Conservation (phyloP, 495 filamentous ascomycete species). For the Peziza echinospora region DNA sequence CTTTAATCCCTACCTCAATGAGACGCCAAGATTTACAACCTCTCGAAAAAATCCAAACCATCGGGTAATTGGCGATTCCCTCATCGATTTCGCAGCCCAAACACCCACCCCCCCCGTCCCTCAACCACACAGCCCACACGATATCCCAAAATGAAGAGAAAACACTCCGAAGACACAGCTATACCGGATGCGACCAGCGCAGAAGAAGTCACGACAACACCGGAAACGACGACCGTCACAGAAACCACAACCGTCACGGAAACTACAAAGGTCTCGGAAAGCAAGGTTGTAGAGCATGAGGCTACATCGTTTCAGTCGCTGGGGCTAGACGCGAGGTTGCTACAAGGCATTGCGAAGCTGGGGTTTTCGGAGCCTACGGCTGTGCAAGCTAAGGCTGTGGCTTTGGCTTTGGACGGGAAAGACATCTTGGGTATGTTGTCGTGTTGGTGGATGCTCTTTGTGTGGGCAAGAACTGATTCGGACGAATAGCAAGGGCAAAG, state of each 20-base stretch:
- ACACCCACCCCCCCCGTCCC: background rate
- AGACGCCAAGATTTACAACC: background rate
- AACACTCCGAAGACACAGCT: conserved; percentile 4
- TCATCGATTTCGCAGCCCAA: too few species aligned
- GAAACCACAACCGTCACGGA: too few species aligned
- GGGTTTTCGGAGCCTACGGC: conserved; percentile 65
- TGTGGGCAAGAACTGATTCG: conserved; percentile 4
- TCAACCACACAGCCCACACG: background rate
- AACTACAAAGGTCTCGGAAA: too few species aligned
- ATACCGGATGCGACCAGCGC: background rate
- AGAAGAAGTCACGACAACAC: conserved; percentile 5
- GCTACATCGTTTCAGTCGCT: conserved; percentile 34
- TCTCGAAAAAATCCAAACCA: background rate
- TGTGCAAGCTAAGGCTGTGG: conserved; percentile 73
- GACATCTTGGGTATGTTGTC: conserved; percentile 50
- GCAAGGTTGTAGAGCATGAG: too few species aligned
- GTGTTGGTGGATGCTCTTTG: too few species aligned
- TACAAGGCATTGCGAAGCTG: conserved; percentile 67
- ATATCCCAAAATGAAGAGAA: conserved; percentile 13
- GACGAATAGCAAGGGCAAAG: conserved; percentile 46
- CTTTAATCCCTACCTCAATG: too few species aligned
- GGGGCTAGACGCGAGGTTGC: conserved; percentile 59
- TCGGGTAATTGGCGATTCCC: too few species aligned
- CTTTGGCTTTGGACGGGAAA: conserved; percentile 68
- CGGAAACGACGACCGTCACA: too few species aligned